Evolutionary conservation across 768 basidiomycete species (phyloP), one percentile per base, ranked within the genome.

Genomic region (Scleroderma bovista): DNA sequence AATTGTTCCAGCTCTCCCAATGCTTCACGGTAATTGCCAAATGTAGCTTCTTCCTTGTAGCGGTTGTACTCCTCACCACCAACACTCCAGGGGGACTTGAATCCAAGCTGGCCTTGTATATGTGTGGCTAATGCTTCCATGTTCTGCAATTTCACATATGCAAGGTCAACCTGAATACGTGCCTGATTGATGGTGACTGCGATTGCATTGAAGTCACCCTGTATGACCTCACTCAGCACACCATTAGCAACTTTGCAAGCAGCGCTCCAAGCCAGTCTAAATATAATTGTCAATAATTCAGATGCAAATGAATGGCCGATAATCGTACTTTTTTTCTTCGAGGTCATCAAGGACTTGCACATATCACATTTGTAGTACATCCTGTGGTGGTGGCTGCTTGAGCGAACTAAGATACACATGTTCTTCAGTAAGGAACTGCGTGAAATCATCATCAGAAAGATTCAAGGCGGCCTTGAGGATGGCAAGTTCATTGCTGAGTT

Each of bases 121-220:
- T 54, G 34, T 0, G 34, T 29, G 11, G 29, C 46, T 5, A 54
- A 15, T 9, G 17, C 36, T 13, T 54, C 53, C 3, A n/a, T 17
- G 24, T 47, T 48, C 19, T 51, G 51, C 1, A 51, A n/a, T 23
- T 39, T 36, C 6, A 26, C 10, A 13, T 51, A 51, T 4, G 36
- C 46, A 6, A 23, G 13, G 3, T 51, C 46, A 9, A 51, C 51
- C 20, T 24, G 38, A n/a, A 39, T 36, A 16, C 20, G 9, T 22
- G 44, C 43, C 22, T 44, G 22, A 4, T 13, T 46, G 8, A 51
- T n/a, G 19, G 44, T 13, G 13, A 23, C 12, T 22, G 15, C n/a
- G n/a, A 46, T 24, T 9, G n/a, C 9, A 17, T 20, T 38, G 13
- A 19, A 17, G 37, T 38, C 37, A 20, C 37, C 37, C 17, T 20